Percentiles rank a stretch among this genome's conserved stretches.
Evolutionary conservation across 2,329 filamentous ascomycete genomes (phyloP).

Genomic region (Elsinoe australis): DNA sequence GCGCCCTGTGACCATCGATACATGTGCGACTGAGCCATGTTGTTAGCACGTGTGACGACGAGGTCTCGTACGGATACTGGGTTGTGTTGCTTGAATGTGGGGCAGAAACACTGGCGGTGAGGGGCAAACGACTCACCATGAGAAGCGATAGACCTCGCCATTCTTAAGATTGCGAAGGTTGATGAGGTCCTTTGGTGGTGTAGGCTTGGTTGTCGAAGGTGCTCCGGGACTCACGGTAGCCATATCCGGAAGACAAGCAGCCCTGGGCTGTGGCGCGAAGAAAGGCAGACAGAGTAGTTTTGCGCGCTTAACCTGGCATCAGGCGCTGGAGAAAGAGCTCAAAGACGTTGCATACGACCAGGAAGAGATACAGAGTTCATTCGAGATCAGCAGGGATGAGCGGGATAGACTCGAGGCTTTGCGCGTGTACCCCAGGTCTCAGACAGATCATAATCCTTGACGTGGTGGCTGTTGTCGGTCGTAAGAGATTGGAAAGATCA

Average conservation of each 20-base stretch:
- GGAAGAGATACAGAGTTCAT: neutral
- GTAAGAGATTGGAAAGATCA: constrained; percentile 3
- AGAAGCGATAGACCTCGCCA: constrained; percentile 18
- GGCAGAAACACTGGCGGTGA: constrained; percentile 3
- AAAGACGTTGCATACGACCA: neutral
- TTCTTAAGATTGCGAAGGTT: constrained; percentile 16
- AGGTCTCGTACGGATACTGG: neutral
- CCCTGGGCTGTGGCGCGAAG: neutral
- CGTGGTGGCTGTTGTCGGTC: neutral
- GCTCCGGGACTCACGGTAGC: constrained; percentile 3
- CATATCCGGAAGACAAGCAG: neutral
- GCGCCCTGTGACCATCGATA: constrained; percentile 20
- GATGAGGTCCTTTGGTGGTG: constrained; percentile 18
- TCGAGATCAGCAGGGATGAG: neutral
- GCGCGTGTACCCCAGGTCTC: neutral
- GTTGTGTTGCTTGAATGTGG: constrained; percentile 3
- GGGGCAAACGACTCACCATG: constrained; percentile 17
- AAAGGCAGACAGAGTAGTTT: constrained; percentile 11
- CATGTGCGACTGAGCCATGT: constrained; percentile 17
- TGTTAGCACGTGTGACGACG: constrained; percentile 12
- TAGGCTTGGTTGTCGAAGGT: constrained; percentile 4
- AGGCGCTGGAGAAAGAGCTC: constrained; percentile 1
- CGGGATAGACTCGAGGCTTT: neutral
- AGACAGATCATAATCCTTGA: neutral
- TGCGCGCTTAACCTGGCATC: constrained; percentile 16